Evolutionary conservation across 1,284 basidiomycete genomes (phyloP).

Genomic region (Tilletiopsis washingtonensis): DNA sequence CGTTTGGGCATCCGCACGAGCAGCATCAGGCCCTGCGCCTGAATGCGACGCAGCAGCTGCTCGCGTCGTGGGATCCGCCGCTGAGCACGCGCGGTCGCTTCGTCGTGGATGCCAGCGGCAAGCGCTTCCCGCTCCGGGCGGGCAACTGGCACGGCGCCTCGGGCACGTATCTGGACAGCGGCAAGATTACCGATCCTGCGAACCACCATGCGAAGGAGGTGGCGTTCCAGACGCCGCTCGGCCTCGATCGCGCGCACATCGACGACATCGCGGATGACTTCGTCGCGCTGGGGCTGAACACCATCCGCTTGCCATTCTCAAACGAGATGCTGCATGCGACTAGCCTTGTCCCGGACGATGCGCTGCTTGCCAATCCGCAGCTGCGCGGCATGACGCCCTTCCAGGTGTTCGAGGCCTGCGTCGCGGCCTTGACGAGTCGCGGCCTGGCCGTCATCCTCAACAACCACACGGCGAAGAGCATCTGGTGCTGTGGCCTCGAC

Average conservation of each 20-base stretch:
- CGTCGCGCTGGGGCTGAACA: conserved; percentile 9
- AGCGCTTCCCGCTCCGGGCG: conserved; percentile 6
- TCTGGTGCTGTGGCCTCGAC: conserved; percentile 14
- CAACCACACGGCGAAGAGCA: conserved; percentile 9
- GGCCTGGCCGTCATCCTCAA: conserved; percentile 15
- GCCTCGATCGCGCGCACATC: conserved; percentile 10
- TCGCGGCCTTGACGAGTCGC: conserved; percentile 5
- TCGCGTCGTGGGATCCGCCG: conserved; percentile 5
- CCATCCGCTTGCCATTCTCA: conserved; percentile 9
- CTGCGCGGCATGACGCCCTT: conserved; percentile 8
- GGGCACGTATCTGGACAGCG: conserved; percentile 9
- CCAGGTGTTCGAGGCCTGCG: conserved; percentile 8
- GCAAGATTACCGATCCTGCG: conserved; percentile 2
- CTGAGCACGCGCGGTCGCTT: conserved; percentile 11
- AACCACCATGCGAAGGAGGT: conserved; percentile 12
- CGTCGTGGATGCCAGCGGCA: conserved; percentile 10
- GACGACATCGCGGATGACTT: conserved; percentile 8
- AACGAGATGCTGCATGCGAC: conserved; percentile 12
- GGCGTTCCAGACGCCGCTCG: conserved; percentile 9
- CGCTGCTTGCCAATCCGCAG: conserved; percentile 10
- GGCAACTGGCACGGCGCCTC: conserved; percentile 14
- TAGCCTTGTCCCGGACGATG: conserved; percentile 3
- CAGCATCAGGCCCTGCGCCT: too few relatives aligned
- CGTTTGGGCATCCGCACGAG: too few relatives aligned
- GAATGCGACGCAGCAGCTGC: not conserved